These are phyloP conservation scores for Eucalyptus globulus DNA, from an alignment of 345 rosid species.

Conservation along the genomic window DNA sequence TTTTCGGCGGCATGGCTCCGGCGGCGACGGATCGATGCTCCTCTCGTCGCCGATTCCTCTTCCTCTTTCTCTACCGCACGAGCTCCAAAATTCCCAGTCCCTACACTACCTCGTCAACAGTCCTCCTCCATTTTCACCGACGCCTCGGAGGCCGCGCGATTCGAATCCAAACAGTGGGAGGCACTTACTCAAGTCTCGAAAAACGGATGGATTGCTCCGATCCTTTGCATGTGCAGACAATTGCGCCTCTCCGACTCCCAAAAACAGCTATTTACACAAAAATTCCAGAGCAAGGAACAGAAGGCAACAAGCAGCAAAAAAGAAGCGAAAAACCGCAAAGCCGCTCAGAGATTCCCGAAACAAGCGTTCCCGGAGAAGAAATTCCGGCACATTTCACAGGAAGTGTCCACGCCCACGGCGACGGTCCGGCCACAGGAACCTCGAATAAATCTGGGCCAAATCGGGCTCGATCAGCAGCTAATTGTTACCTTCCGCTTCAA, in stretches of 20 bases:
- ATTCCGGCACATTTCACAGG: background rate
- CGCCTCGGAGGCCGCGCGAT: background rate
- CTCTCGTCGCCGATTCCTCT: background rate
- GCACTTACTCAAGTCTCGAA: background rate
- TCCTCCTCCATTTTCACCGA: background rate
- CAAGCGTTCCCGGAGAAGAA: background rate
- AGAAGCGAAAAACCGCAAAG: background rate
- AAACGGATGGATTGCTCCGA: background rate
- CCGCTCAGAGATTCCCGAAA: background rate
- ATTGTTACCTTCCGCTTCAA: background rate
- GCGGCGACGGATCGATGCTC: background rate
- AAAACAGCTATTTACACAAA: background rate
- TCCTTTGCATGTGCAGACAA: slow-evolving; percentile 2
- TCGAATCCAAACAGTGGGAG: background rate
- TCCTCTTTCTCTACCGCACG: background rate
- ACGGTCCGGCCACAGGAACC: background rate
- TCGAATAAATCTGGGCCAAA: background rate
- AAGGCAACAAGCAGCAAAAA: background rate
- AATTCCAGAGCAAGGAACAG: background rate
- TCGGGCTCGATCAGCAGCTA: background rate
- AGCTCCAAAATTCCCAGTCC: background rate
- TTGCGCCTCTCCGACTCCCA: background rate
- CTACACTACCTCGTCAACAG: background rate
- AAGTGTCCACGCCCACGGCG: background rate
- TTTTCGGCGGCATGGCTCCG: slow-evolving; percentile 45